Evolutionary conservation across 2,329 filamentous ascomycete species (phyloP).

Genomic region (Arthroderma sp.): DNA sequence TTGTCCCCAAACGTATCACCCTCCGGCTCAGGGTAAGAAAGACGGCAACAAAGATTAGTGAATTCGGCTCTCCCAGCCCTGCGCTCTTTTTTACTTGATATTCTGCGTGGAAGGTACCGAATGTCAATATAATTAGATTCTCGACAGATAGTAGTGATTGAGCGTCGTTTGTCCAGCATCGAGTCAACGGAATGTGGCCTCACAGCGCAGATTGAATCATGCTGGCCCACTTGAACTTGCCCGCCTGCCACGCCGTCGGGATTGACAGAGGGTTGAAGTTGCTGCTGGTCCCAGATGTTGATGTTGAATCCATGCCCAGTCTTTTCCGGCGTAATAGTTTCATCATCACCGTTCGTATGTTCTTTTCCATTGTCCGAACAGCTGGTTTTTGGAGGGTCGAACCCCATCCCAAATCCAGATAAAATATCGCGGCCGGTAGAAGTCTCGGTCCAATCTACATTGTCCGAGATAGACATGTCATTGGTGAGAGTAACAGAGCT

Average conservation of each 20-base stretch:
- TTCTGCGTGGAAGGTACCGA: conserved; percentile 10
- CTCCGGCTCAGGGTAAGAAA: conserved; percentile 4
- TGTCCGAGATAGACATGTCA: conserved; percentile 1
- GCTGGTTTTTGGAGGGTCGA: no score
- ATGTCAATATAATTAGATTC: conserved; percentile 9
- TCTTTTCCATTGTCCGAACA: neutral
- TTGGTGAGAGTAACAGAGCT: conserved; percentile 1
- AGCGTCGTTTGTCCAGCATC: neutral
- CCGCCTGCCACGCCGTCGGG: neutral
- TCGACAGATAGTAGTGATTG: neutral
- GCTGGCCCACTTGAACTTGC: neutral
- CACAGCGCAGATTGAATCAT: conserved; percentile 1
- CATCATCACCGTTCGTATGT: neutral
- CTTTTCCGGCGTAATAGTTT: neutral
- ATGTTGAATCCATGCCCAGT: neutral
- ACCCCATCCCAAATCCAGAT: neutral
- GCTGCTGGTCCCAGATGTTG: neutral
- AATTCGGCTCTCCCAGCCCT: conserved; percentile 3
- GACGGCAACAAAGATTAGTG: conserved; percentile 3
- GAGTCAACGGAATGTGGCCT: conserved; percentile 1
- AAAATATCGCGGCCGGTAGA: conserved; percentile 3
- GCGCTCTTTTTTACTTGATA: conserved; percentile 13
- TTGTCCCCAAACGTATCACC: neutral
- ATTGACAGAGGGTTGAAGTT: neutral
- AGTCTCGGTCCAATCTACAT: conserved; percentile 3